Evolutionary conservation across 352 stramenopile genomes (phyloP).

Genomic region (Phytophthora uliginosa): DNA sequence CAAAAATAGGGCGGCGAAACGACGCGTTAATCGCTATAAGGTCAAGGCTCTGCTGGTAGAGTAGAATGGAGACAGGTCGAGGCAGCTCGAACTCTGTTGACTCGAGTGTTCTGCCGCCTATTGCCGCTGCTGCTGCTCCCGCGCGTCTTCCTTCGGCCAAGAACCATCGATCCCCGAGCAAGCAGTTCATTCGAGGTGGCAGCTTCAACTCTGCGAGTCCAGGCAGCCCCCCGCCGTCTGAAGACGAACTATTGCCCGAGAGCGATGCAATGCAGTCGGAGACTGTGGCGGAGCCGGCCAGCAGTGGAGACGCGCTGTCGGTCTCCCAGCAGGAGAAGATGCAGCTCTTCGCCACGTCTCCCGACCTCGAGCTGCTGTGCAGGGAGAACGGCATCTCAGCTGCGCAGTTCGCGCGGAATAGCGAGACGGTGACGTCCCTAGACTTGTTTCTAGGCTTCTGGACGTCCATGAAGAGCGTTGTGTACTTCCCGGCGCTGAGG

Average conservation of each 20-base stretch:
- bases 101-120: conserved; percentile 27
- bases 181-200: conserved; percentile 7
- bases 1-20: not conserved
- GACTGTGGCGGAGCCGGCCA: not conserved
- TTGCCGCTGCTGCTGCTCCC: conserved; percentile 9
- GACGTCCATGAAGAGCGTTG: conserved; percentile 71
- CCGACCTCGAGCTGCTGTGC: conserved; percentile 74
- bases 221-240: conserved; percentile 5
- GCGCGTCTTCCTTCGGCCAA: conserved; percentile 19
- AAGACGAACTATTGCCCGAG: conserved; percentile 13
- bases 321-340: conserved; percentile 42
- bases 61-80: conserved; percentile 6
- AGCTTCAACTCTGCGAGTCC: not conserved
- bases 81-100: conserved; percentile 11
- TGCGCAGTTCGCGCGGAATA: conserved; percentile 64
- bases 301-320: conserved; percentile 26
- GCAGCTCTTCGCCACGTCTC: conserved; percentile 50
- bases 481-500: conserved; percentile 67
- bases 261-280: conserved; percentile 12
- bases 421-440: conserved; percentile 46
- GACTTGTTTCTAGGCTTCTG: conserved; percentile 89
- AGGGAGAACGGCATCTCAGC: conserved; percentile 68
- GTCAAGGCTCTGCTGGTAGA: not conserved
- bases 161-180: conserved; percentile 9
- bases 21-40: not conserved